phyloP scores from a whole-genome alignment of 306 rosid genomes.

The Lablab purpureus region DNA sequence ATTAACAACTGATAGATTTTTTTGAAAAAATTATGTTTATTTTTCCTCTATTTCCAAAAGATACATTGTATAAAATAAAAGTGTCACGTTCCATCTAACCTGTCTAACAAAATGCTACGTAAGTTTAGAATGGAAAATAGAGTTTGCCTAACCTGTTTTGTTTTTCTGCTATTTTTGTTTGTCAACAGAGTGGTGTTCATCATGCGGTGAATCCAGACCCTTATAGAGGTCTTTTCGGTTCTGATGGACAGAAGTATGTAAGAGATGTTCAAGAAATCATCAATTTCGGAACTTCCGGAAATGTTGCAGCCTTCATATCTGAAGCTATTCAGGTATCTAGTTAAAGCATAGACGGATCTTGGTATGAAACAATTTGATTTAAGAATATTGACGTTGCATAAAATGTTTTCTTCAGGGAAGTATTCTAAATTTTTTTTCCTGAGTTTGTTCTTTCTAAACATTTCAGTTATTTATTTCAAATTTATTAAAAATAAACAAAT shows the following conservation, averaged over 20 bases:
- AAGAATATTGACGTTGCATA: neutral
- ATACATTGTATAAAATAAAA: neutral
- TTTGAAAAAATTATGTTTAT: neutral
- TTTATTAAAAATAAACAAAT: neutral
- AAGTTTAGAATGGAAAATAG: conserved; percentile 6
- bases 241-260: conserved; percentile 92
- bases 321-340: conserved; percentile 84
- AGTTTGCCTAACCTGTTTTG: conserved; percentile 1
- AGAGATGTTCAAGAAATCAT: conserved; percentile 84
- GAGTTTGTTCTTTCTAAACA: neutral
- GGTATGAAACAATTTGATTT: neutral
- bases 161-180: neutral
- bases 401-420: neutral
- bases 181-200: conserved; percentile 83
- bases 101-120: neutral
- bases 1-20: too few species aligned
- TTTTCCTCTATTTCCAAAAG: neutral
- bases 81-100: neutral
- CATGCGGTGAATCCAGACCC: conserved; percentile 96
- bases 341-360: conserved; percentile 3
- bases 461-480: neutral
- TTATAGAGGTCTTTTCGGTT: conserved; percentile 90
- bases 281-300: conserved; percentile 88
- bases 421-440: neutral
- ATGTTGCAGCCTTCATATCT: conserved; percentile 82